Evolutionary conservation across 1,139 yeast genomes (phyloP), one percentile per base, ranked within the genome.

Genomic region (Pichia sp.): DNA sequence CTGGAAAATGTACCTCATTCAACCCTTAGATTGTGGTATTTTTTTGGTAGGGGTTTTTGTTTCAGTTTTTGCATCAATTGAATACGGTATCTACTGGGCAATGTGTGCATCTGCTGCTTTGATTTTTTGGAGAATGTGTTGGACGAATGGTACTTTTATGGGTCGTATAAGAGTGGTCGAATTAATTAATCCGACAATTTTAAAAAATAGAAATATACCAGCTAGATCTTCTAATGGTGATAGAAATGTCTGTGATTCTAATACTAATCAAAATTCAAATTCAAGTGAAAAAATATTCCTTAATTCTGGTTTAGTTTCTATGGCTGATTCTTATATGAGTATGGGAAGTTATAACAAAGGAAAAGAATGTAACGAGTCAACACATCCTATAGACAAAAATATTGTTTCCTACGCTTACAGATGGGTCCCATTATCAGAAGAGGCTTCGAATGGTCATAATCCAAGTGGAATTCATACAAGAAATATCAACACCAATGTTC

Each of bases 11-110:
- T 88, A 87, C 85, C 72, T 70, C 50, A 72, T 83, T 48, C 68
- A 79, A 43, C 96, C 96, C 9, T 47, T 85, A 15, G 96, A 89
- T 62, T 75, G 76, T 54, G 73, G 79, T 33, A 82, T 88, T 40
- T 89, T 87, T 64, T 37, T 88, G 7, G 74, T 79, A 47, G 88
- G 89, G 31, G 86, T 89, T 13, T 56, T 89, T 42, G 72, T 89
- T 54, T 78, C 95, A 18, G 83, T 89, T 7, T 88, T 89, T 54
- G 68, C 89, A 6, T 69, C 87, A 11, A 84, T 89, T 58, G 97
- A 89, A 63, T 69, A 78, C 54, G 96, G 96, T 64, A 83, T 89
- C 53, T 89, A 89, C 65, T 88, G 87, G 63, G 89, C 96, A 33
- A 75, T 87, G 51, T 80, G 83, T 57, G 91, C 95, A 41, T 84